These are phyloP conservation scores for Pseudogymnoascus sp. DNA, from an alignment of 2,329 filamentous ascomycete genomes.

Conservation along the genomic window DNA sequence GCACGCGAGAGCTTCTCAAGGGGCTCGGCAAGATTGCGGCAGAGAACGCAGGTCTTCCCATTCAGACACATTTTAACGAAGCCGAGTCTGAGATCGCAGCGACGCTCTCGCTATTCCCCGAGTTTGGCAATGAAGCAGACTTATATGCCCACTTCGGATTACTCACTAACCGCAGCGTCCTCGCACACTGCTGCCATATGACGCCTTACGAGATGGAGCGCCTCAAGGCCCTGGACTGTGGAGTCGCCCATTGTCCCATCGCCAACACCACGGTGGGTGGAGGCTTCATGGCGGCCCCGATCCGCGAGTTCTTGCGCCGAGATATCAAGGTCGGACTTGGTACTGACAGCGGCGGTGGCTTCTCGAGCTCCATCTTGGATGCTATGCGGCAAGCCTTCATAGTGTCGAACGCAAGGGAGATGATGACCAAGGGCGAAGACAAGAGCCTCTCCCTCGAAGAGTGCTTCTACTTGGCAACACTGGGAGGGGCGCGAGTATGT, in stretches of 20 bases:
- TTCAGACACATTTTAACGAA: constrained; percentile 65
- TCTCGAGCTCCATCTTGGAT: constrained; percentile 53
- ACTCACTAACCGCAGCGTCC: constrained; percentile 49
- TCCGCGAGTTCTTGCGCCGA: constrained; percentile 50
- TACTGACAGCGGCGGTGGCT: constrained; percentile 59
- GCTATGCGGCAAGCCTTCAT: constrained; percentile 51
- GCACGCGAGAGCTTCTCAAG: constrained; percentile 46
- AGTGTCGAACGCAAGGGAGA: constrained; percentile 44
- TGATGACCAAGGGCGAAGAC: constrained; percentile 33
- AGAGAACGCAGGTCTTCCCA: constrained; percentile 42
- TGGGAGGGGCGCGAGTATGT: constrained; percentile 41
- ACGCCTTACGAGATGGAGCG: constrained; percentile 48
- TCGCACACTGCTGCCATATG: constrained; percentile 62
- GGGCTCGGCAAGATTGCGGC: constrained; percentile 50
- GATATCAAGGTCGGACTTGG: constrained; percentile 62
- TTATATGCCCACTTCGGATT: constrained; percentile 52
- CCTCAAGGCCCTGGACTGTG: constrained; percentile 44
- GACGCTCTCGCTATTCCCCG: constrained; percentile 50
- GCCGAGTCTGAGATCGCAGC: constrained; percentile 53
- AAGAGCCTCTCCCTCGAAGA: constrained; percentile 19
- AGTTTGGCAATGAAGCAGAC: constrained; percentile 51
- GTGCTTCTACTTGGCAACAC: constrained; percentile 45
- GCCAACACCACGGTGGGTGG: constrained; percentile 58
- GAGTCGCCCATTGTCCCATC: constrained; percentile 59
- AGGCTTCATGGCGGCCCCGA: constrained; percentile 56